These are phyloP conservation scores for Panellus pusillus DNA, from an alignment of 768 basidiomycete species.

Conservation along the genomic window DNA sequence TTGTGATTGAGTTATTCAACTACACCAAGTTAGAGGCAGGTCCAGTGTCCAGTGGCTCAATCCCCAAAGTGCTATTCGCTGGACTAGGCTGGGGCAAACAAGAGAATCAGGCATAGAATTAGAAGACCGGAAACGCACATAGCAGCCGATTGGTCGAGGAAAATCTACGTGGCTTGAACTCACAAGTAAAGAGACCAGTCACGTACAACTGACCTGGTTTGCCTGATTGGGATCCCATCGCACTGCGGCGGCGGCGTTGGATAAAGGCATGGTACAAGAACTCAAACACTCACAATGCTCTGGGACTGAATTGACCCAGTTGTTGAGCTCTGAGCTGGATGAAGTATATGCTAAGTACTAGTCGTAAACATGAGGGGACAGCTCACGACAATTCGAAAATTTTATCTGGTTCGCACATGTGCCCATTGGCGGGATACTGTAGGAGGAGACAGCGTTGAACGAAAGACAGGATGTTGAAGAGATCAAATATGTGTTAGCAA, in stretches of 20 bases:
- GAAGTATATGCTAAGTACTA: neutral
- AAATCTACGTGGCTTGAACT: neutral
- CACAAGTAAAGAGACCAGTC: neutral
- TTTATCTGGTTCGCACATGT: neutral
- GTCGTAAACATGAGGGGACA: no score
- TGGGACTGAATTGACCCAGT: neutral
- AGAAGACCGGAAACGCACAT: neutral
- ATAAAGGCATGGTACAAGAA: no score
- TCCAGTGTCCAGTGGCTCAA: no score
- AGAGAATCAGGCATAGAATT: no score
- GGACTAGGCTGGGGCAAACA: no score
- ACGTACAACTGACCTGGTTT: conserved; percentile 1
- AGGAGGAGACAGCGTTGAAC: neutral
- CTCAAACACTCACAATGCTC: no score
- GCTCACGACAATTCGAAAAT: conserved; percentile 12
- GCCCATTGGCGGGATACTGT: conserved; percentile 7
- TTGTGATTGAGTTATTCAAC: no score
- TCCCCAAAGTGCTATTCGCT: no score
- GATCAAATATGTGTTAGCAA: neutral
- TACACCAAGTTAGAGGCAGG: no score
- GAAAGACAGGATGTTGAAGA: neutral
- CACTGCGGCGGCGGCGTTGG: neutral
- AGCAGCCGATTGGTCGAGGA: conserved; percentile 17
- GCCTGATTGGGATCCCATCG: conserved; percentile 15
- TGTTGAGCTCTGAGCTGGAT: conserved; percentile 12